A percentile compares a stretch with the other conserved stretches of the same genome.
Conservation (phyloP, 768 basidiomycete genomes). For the Boletus reticulatus region DNA sequence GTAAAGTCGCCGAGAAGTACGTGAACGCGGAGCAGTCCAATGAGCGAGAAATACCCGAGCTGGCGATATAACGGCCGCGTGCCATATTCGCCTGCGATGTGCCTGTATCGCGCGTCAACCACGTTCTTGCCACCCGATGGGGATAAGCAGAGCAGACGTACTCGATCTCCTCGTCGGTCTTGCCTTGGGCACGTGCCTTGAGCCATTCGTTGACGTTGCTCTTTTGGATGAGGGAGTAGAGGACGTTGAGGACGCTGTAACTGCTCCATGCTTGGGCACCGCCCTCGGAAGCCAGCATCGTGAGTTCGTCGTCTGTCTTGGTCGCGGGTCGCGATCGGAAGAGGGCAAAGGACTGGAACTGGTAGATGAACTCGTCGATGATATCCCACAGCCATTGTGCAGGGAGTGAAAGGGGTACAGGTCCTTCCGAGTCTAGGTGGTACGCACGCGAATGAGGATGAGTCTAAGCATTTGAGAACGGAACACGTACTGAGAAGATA, state of each 20-base stretch:
- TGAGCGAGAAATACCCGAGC: constrained; percentile 95
- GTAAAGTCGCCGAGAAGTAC: constrained; percentile 95
- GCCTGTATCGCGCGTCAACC: constrained; percentile 41
- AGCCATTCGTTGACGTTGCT: constrained; percentile 94
- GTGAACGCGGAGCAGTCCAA: constrained; percentile 94
- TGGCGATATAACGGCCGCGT: constrained; percentile 86
- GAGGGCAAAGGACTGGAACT: constrained; percentile 94
- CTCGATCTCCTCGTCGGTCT: constrained; percentile 80
- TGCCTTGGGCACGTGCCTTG: constrained; percentile 74
- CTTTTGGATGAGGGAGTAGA: constrained; percentile 98
- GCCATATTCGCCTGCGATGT: constrained; percentile 91
- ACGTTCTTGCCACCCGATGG: neutral
- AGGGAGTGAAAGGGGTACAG: constrained; percentile 89
- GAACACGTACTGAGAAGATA: constrained; percentile 74
- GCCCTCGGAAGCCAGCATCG: constrained; percentile 75
- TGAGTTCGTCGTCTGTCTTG: constrained; percentile 88
- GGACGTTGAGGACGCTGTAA: constrained; percentile 96
- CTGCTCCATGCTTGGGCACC: constrained; percentile 91
- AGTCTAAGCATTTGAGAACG: no score
- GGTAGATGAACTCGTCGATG: constrained; percentile 97
- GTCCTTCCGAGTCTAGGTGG: constrained; percentile 78
- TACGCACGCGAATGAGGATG: neutral
- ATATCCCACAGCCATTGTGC: constrained; percentile 99
- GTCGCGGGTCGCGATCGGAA: constrained; percentile 84
- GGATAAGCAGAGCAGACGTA: constrained; percentile 38